These are phyloP conservation scores for Auriscalpium microsporum DNA, from an alignment of 768 basidiomycete species.

Conservation along the genomic window DNA sequence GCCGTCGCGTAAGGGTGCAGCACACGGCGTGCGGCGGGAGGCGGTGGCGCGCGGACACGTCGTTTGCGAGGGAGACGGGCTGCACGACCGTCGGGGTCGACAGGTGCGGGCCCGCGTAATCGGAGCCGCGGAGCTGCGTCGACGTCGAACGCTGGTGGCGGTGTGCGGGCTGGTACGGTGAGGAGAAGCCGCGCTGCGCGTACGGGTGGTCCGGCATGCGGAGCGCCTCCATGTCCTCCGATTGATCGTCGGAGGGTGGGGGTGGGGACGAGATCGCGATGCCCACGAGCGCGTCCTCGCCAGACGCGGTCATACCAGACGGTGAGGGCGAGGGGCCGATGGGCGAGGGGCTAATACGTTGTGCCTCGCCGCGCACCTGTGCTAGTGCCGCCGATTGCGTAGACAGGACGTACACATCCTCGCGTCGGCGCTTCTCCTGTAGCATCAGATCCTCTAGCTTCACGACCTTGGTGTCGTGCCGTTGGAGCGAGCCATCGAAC, in stretches of 20 bases:
- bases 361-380: slow-evolving; percentile 13
- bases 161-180: slow-evolving; percentile 12
- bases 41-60: slow-evolving; percentile 28
- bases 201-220: slow-evolving; percentile 29
- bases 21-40: slow-evolving; percentile 22
- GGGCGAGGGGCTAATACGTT: slow-evolving; percentile 19
- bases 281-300: slow-evolving; percentile 28
- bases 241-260: slow-evolving; percentile 14
- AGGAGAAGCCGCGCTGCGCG: slow-evolving; percentile 19
- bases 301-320: slow-evolving; percentile 16
- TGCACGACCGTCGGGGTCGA: slow-evolving; percentile 19
- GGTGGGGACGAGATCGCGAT: slow-evolving; percentile 36
- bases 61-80: slow-evolving; percentile 14
- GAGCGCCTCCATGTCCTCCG: slow-evolving; percentile 13
- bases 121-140: slow-evolving; percentile 20
- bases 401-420: neutral
- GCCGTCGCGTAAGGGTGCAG: slow-evolving; percentile 12
- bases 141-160: slow-evolving; percentile 1
- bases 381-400: neutral
- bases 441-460: neutral
- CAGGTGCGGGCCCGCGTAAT: slow-evolving; percentile 35
- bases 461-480: slow-evolving; percentile 20
- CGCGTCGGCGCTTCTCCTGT: neutral
- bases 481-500: slow-evolving; percentile 14
- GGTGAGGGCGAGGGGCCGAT: slow-evolving; percentile 26